Evolutionary conservation across 805 yeast species (phyloP), one percentile per base, ranked within the genome.

Genomic region (Jamesozyma lodderae): DNA sequence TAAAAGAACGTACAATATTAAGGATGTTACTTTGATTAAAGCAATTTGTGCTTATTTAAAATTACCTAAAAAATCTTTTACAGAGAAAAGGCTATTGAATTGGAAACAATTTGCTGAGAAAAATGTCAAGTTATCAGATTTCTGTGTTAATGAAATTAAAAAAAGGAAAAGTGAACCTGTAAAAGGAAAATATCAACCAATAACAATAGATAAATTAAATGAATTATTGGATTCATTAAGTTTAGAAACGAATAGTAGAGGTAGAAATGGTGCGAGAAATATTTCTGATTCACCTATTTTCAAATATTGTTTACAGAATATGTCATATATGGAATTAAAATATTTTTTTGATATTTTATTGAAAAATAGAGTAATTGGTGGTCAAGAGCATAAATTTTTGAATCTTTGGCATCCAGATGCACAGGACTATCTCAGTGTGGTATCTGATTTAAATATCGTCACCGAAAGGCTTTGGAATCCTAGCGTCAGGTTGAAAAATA

Each of bases 321-420:
- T 83, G 73, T 66, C 73, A 22, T 70, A 76, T 11, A 63, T 69
- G 2, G 94, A 87, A 52, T 53, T 84, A 35, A 65, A 75, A 40
- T 85, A 81, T 72, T 63, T 86, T 28, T 67, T 85, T 41, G 75
- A 78, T 40, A 79, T 82, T 9, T 55, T 88, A 3, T 59, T 87
- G 37, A 77, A 75, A 60, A 58, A 65, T 43, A 68, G 73, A 33
- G 67, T 77, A n/a, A 59, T 83, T n/a, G 72, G 77, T 4, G 70
- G 76, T 7, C 68, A 77, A 41, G 90, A 83, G 47, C 67, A 69
- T 21, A 60, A 68, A 10, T 68, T 86, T 40, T 61, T 86, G 35
- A 49, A 59, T 4, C 48, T 62, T 21, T 87, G 88, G 84, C 94
- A 86, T 57, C 86, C 87, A 0, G 88, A 85, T 55, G 90, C 94